Percentiles rank a stretch among this genome's conserved stretches.
phyloP scores from a whole-genome alignment of 2,329 filamentous ascomycete genomes.

The Exophiala oligosperma region DNA sequence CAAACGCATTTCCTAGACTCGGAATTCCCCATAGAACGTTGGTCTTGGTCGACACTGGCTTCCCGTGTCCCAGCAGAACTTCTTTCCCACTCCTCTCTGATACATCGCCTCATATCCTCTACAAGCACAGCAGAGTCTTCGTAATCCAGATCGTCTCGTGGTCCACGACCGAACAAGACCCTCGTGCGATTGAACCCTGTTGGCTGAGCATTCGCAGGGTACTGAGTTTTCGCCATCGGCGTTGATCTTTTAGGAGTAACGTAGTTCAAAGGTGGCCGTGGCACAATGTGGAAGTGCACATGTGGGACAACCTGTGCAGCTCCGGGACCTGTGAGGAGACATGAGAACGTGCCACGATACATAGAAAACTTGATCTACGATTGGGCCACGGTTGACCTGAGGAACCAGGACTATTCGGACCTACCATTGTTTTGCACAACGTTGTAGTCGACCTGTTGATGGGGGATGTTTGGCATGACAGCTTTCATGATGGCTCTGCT shows the following conservation, averaged over 20 bases:
- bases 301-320: slow-evolving; percentile 92
- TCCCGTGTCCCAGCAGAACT: slow-evolving; percentile 28
- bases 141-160: slow-evolving; percentile 48
- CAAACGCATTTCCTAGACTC: slow-evolving; percentile 1
- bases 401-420: background rate
- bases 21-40: background rate
- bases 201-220: slow-evolving; percentile 19
- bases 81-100: slow-evolving; percentile 37
- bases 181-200: slow-evolving; percentile 30
- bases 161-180: slow-evolving; percentile 49
- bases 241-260: slow-evolving; percentile 12
- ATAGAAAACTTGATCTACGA: too few species aligned
- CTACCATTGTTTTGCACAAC: slow-evolving; percentile 87
- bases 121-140: slow-evolving; percentile 44
- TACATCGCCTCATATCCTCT: slow-evolving; percentile 36
- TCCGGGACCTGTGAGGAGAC: slow-evolving; percentile 56
- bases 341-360: background rate
- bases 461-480: slow-evolving; percentile 51
- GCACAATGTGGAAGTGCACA: slow-evolving; percentile 93
- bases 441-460: slow-evolving; percentile 73
- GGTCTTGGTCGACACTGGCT: background rate
- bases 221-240: slow-evolving; percentile 17
- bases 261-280: slow-evolving; percentile 59
- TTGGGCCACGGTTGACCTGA: too few species aligned
- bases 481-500: slow-evolving; percentile 72